Evolutionary conservation across 192 early-diverging fungal species (phyloP), one percentile per base, ranked within the genome.

Genomic region (Mortierella hygrophila): DNA sequence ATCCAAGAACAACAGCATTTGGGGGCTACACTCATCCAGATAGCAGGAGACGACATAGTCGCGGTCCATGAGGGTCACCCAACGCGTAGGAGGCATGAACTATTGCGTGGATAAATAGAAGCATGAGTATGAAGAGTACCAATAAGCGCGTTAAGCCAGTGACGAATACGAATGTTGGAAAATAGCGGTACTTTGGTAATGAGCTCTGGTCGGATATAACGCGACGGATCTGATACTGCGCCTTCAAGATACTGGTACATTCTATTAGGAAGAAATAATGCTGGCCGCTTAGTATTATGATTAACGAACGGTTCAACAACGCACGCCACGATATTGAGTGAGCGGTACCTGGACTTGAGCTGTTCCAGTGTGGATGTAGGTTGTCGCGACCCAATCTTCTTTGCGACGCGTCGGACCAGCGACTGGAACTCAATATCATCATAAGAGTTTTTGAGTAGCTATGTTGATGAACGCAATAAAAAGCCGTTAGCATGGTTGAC

Each of bases 381-480:
- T 16, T 26, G 38, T 5, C 35, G 40, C 16, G 77, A 3, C 0
- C 84, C 79, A 9, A 77, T 38, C 21, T 86, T 86, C 40, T 55
- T 77, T 10, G 72, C 71, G 2, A 81, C 44, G 23, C 84, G 69
- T 6, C 65, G 42, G 23, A 81, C 47, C 18, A 78, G 2, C 1
- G 78, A n/a, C 29, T 76, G 54, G n/a, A 80, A 86, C n/a, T 86
- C 84, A 9, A 86, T 49, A 38, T 86, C 84, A 0, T 80, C 79
- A 35, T 42, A 86, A 0, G 65, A 55, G 44, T 78, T 46, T 38
- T 77, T 41, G n/a, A 41, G 70, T 6, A 81, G 70, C 84, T 86
- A 47, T 1, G 29, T 47, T 32, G 11, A 29, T 20, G 23, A 52
- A 3, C 16, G 21, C 11, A 41, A 37, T 5, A 1, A 75, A 20